Base-by-base conservation (phyloP, 106 monocot species). In the Iris macrosiphon region DNA sequence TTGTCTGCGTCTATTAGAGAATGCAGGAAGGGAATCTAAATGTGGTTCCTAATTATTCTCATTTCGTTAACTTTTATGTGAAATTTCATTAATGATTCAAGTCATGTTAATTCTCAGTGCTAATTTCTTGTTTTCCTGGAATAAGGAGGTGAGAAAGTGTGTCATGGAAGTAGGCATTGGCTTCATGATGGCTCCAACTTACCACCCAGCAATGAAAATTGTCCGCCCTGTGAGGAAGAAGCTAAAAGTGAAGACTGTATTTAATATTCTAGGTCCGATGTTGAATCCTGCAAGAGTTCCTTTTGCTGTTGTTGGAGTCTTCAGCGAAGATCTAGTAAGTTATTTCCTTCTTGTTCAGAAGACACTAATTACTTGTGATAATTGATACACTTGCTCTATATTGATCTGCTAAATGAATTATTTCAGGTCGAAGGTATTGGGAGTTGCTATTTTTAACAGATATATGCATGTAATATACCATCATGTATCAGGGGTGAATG, bases 211-310 rank as follows among this genome's bases (percentile, higher is more conserved):
- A 61, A 98, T 91, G 90, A 87, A 87, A 59, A 75, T 81, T 52
- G 83, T 98, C 24, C 59, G 75, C 52, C 80, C 83, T 13, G 98
- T 98, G 49, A 74, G 98, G 58, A 98, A 91, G 68, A 87, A 73
- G 40, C 80, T 98, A 22, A 91, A 83, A 76, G 83, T 98, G 64
- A 91, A 87, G 80, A 98, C 98, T 19, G 87, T 87, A 14, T 98
- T 91, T 54, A 98, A 98, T 71, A 98, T 98, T 52, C 67, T 98
- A 19, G 91, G 98, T 28, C 98, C 98, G 49, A 72, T 98, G 80
- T 59, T 98, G 67, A 98, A 98, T 80, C 91, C 98, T 28, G 98
- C 98, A 7, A 66, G 75, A 21, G 91, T 84, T 1, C 70, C 87
- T 61, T 84, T 65, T 57, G 83, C 98, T 60, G 87, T 98, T 69